Conservation (phyloP, 2,329 filamentous ascomycete species). For the Alternaria gansuensis region DNA sequence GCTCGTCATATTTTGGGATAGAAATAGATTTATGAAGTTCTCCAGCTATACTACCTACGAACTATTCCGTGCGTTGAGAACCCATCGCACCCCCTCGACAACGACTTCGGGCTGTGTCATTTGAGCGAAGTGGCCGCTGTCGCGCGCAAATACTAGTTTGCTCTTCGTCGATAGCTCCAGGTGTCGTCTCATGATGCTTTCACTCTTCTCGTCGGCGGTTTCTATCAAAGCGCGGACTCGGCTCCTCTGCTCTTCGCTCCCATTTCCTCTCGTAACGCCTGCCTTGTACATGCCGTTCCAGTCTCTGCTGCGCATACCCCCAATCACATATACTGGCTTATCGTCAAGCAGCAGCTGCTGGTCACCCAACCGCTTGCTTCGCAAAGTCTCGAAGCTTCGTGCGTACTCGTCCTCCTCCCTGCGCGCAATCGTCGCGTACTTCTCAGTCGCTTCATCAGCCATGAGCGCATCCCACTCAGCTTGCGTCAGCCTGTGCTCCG, state of each 20-base stretch:
- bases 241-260: slow-evolving; percentile 45
- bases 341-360: neutral
- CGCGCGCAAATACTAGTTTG: neutral
- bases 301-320: neutral
- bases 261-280: slow-evolving; percentile 47
- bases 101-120: neutral
- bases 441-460: slow-evolving; percentile 26
- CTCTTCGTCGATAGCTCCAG: slow-evolving; percentile 26
- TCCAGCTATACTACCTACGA: neutral
- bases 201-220: slow-evolving; percentile 40
- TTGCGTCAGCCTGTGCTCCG: slow-evolving; percentile 29
- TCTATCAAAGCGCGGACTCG: slow-evolving; percentile 40
- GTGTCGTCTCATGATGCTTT: slow-evolving; percentile 40
- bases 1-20: no score
- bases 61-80: neutral
- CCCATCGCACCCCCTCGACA: neutral
- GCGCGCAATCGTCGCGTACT: slow-evolving; percentile 16
- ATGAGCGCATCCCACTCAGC: slow-evolving; percentile 30
- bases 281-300: slow-evolving; percentile 43
- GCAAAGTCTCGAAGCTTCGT: slow-evolving; percentile 40
- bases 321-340: neutral
- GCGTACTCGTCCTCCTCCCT: slow-evolving; percentile 29
- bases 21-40: no score
- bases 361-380: slow-evolving; percentile 37
- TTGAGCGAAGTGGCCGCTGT: neutral